Base-by-base conservation (phyloP, 164 flowering plant species). In the Akebia trifoliata region DNA sequence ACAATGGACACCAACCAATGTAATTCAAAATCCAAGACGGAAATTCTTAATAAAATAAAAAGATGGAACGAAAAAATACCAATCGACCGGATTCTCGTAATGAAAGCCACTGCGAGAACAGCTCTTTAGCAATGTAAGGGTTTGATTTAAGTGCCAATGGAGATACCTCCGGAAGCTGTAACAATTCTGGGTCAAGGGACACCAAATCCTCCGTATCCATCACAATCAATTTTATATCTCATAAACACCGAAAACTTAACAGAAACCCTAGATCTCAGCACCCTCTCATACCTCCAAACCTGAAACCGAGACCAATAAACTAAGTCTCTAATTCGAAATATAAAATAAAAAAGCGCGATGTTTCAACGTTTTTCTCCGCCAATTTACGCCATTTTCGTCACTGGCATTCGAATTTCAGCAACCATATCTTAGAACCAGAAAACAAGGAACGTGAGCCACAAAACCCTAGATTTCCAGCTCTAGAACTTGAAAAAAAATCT, bases 101-200 rank as follows among this genome's bases (percentile, higher is more conserved):
- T 50, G 97, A 80, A 57, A 93, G 96, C 96, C 97, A 93, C 75
- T 84, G 88, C 9, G 84, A 79, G 62, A 81, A 93, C 32, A 93
- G 77, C 67, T 80, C 81, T 56, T 86, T 82, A 0, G 78, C 87
- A 28, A 84, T 64, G 26, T 55, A 67, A 21, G 90, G 88, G 44
- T 87, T 82, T 17, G 90, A 75, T 67, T 85, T 87, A 55, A 93
- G 68, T 0, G 84, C 85, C 58, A 76, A 65, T 7, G 96, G 78
- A 42, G 99, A 82, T 17, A 93, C 78, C 78, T 93, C 99, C 31
- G 74, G 74, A 5, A 93, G 78, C 90, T 93, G 97, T 74, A 93
- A 73, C 63, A 90, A 68, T 34, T 93, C 96, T 15, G 85, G 74
- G 64, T 93, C 97, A 8, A 93, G 55, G 26, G 79, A 67, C 61